Percentiles rank a stretch among this genome's conserved stretches.
Evolutionary conservation across 2,329 filamentous ascomycete genomes (phyloP).

Genomic region (Alternaria arbusti): DNA sequence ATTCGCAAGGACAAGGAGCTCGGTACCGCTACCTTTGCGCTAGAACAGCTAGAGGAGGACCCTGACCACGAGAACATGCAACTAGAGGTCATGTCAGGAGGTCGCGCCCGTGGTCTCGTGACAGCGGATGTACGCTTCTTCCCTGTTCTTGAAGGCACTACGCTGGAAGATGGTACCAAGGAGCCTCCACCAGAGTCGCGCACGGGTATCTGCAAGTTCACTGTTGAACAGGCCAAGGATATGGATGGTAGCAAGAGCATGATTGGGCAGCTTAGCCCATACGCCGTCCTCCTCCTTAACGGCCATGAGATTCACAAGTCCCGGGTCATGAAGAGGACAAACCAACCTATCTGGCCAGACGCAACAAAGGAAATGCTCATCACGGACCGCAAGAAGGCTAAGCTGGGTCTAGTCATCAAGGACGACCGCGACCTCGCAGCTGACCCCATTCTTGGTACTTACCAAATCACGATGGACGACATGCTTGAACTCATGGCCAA

Average conservation of each 20-base stretch:
- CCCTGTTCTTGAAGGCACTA: constrained; percentile 79
- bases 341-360: constrained; percentile 95
- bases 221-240: constrained; percentile 94
- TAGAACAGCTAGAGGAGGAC: constrained; percentile 81
- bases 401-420: constrained; percentile 90
- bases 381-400: constrained; percentile 88
- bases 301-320: constrained; percentile 89
- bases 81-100: constrained; percentile 82
- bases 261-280: constrained; percentile 89
- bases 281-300: constrained; percentile 86
- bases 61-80: constrained; percentile 82
- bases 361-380: constrained; percentile 93
- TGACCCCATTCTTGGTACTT: constrained; percentile 86
- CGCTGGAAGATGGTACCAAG: constrained; percentile 75
- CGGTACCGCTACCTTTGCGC: constrained; percentile 80
- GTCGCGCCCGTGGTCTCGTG: constrained; percentile 80
- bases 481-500: constrained; percentile 90
- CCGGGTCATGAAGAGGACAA: constrained; percentile 93
- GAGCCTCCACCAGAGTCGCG: constrained; percentile 87
- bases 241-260: constrained; percentile 91
- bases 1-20: constrained; percentile 96
- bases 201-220: constrained; percentile 92
- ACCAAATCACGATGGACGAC: constrained; percentile 94
- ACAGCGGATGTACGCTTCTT: constrained; percentile 91
- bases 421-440: constrained; percentile 86